Evolutionary conservation across 2,329 filamentous ascomycete species (phyloP).

Genomic region (Pseudocercospora musae): DNA sequence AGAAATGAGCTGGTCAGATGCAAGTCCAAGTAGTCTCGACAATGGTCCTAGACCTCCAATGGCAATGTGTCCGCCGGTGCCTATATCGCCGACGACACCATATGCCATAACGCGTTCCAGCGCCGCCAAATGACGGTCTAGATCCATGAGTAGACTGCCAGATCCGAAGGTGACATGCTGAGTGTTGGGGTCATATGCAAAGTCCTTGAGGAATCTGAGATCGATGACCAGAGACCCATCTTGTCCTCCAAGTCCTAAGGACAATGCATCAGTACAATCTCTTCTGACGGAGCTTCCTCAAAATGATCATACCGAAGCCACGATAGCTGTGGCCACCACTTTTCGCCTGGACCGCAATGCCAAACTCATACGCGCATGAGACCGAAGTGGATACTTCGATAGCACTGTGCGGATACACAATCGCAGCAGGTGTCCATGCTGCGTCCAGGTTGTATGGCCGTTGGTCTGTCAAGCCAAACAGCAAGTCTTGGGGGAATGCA

Average conservation of each 20-base stretch:
- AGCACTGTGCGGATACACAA: conserved; percentile 16
- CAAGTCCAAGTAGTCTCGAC: conserved; percentile 53
- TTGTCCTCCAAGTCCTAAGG: conserved; percentile 15
- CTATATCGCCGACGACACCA: conserved; percentile 16
- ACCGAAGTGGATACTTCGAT: conserved; percentile 18
- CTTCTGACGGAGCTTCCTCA: neutral
- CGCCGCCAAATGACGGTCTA: conserved; percentile 8
- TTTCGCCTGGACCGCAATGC: conserved; percentile 18
- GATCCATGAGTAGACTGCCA: conserved; percentile 15
- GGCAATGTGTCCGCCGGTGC: conserved; percentile 20
- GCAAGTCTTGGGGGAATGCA: conserved; percentile 17
- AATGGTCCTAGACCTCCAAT: conserved; percentile 40
- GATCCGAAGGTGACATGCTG: conserved; percentile 16
- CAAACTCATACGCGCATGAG: conserved; percentile 14
- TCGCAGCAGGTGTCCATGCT: conserved; percentile 13
- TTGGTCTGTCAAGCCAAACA: conserved; percentile 15
- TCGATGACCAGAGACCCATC: conserved; percentile 16
- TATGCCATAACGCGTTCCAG: conserved; percentile 15
- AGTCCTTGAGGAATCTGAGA: conserved; percentile 16
- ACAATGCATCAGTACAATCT: neutral
- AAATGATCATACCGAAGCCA: conserved; percentile 12
- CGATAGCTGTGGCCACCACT: conserved; percentile 20
- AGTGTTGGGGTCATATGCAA: conserved; percentile 11
- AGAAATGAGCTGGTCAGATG: conserved; percentile 48
- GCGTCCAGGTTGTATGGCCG: conserved; percentile 21